Conservation (phyloP, 1,284 basidiomycete genomes). For the Ganoderma lingzhi region DNA sequence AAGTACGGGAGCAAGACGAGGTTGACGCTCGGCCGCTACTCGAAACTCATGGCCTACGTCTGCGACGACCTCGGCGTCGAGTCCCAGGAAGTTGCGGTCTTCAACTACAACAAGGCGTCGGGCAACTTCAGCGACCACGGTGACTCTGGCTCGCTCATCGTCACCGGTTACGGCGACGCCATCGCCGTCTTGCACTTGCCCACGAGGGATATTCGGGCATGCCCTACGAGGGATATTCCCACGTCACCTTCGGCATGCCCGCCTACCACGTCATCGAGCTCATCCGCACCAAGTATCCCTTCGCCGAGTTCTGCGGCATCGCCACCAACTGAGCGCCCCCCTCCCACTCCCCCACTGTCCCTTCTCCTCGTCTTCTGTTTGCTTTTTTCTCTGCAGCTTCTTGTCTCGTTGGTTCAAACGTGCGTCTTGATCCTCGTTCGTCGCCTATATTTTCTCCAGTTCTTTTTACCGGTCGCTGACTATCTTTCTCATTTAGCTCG, state of each 20-base stretch:
- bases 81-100: constrained; percentile 28
- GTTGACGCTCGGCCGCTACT: constrained; percentile 38
- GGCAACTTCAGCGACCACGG: constrained; percentile 36
- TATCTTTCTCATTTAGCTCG: not conserved
- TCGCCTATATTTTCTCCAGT: not conserved
- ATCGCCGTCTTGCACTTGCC: constrained; percentile 35
- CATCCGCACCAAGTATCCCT: not conserved
- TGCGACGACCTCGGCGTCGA: constrained; percentile 24
- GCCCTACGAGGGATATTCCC: too few relatives aligned
- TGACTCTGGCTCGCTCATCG: constrained; percentile 40
- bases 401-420: not conserved
- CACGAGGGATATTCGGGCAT: too few relatives aligned
- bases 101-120: constrained; percentile 32
- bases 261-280: not conserved
- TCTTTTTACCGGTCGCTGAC: not conserved
- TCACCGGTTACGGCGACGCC: constrained; percentile 35
- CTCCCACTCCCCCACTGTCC: not conserved
- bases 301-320: not conserved
- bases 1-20: constrained; percentile 26
- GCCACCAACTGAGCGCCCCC: not conserved
- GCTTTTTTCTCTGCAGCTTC: not conserved
- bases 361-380: not conserved
- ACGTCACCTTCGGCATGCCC: not conserved
- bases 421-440: not conserved
- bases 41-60: constrained; percentile 36